Evolutionary conservation across 116 monocot species (phyloP).

Genomic region (Dioscorea cayenensis): DNA sequence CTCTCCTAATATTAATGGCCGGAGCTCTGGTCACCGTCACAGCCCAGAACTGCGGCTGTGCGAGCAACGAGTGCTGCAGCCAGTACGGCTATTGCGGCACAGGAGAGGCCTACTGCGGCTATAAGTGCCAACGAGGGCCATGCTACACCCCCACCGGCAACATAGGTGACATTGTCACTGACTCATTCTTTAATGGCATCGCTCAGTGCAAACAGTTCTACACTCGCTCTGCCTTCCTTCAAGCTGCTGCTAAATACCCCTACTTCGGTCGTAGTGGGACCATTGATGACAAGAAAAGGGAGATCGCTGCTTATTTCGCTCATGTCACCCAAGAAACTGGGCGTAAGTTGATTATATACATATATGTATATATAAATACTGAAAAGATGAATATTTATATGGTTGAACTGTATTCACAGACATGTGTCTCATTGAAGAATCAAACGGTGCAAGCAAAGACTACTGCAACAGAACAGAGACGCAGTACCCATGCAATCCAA

Average conservation of each 20-base stretch:
- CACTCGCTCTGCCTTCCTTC: slow-evolving; percentile 4
- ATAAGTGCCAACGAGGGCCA: too few species aligned
- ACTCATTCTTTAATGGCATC: slow-evolving; percentile 12
- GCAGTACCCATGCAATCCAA: slow-evolving; percentile 58
- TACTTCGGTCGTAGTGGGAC: neutral
- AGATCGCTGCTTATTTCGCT: slow-evolving; percentile 68
- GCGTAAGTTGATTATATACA: slow-evolving; percentile 19
- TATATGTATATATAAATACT: neutral
- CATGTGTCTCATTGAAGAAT: neutral
- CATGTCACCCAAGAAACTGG: slow-evolving; percentile 58
- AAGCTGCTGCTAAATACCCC: neutral
- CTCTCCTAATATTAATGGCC: too few species aligned
- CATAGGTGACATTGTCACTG: too few species aligned
- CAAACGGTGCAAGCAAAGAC: neutral
- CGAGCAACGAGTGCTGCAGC: too few species aligned
- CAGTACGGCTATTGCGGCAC: too few species aligned
- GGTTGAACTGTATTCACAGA: neutral
- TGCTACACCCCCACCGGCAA: too few species aligned
- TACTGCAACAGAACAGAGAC: neutral
- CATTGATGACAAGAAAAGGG: slow-evolving; percentile 12
- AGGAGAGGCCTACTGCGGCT: too few species aligned
- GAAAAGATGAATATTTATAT: too few species aligned
- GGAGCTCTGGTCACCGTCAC: too few species aligned
- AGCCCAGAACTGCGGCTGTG: too few species aligned
- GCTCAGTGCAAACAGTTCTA: slow-evolving; percentile 7